These are phyloP conservation scores for Candida ovalis DNA, from an alignment of 805 yeast genomes.

Conservation along the genomic window DNA sequence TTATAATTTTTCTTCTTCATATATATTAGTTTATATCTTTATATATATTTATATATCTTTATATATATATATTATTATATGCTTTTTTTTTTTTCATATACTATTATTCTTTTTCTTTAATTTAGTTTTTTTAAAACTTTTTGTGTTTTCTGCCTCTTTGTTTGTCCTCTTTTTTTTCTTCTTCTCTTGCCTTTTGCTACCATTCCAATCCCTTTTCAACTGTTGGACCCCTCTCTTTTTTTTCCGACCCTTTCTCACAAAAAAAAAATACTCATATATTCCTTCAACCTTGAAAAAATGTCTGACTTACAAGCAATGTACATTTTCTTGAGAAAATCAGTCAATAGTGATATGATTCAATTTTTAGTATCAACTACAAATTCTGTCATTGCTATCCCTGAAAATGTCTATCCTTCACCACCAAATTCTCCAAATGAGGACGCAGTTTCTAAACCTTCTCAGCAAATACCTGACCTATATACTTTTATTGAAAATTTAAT, in stretches of 20 bases:
- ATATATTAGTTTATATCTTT: no score
- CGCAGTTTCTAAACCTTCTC: conserved; percentile 9
- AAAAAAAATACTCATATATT: no score
- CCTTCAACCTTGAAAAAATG: conserved; percentile 21
- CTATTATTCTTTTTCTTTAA: no score
- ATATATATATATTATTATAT: neutral
- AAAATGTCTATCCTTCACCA: conserved; percentile 34
- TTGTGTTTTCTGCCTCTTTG: no score
- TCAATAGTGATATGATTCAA: conserved; percentile 53
- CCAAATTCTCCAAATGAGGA: conserved; percentile 34
- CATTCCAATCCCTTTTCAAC: no score
- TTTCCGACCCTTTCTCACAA: neutral
- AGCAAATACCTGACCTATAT: conserved; percentile 42
- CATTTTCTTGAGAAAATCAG: conserved; percentile 52
- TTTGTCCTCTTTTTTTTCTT: no score
- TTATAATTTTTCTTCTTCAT: neutral
- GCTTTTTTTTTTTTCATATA: neutral
- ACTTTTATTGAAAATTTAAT: conserved; percentile 72
- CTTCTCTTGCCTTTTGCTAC: no score
- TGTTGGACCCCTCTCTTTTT: neutral
- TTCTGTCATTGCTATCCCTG: conserved; percentile 48
- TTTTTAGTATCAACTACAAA: conserved; percentile 55
- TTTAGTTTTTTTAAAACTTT: no score
- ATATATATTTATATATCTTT: neutral
- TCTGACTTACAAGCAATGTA: conserved; percentile 47